Conservation (phyloP, 257 asterid genomes). For the Prunella vulgaris region DNA sequence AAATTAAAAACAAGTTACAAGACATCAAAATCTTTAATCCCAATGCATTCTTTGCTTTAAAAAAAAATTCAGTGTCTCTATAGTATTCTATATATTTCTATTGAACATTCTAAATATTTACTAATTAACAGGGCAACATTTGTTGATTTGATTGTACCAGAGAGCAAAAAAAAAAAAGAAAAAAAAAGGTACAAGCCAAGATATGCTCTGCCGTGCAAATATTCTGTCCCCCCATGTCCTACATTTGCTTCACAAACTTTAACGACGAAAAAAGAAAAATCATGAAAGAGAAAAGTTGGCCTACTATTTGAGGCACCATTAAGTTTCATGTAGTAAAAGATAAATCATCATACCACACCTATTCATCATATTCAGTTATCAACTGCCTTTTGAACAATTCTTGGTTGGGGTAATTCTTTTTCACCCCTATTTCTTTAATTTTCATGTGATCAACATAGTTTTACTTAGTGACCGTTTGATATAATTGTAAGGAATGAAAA, state of each 20-base stretch:
- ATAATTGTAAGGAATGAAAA: no score
- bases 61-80: no score
- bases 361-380: conserved; percentile 21
- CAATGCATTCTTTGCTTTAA: no score
- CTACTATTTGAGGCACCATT: conserved; percentile 24
- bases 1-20: no score
- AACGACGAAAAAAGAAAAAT: neutral
- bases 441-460: no score
- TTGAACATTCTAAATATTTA: neutral
- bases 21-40: no score
- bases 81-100: neutral
- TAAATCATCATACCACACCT: conserved; percentile 20
- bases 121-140: neutral
- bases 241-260: neutral
- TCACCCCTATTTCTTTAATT: neutral
- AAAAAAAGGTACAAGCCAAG: conserved; percentile 9
- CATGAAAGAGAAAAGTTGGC: neutral
- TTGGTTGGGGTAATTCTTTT: conserved; percentile 18
- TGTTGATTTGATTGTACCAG: conserved; percentile 15
- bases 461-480: no score
- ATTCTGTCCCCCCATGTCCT: conserved; percentile 26
- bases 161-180: no score
- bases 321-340: conserved; percentile 9
- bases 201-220: conserved; percentile 29
- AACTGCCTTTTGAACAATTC: conserved; percentile 35